Base-by-base conservation (phyloP, 2,329 filamentous ascomycete genomes). In the Colletotrichum limetticola region DNA sequence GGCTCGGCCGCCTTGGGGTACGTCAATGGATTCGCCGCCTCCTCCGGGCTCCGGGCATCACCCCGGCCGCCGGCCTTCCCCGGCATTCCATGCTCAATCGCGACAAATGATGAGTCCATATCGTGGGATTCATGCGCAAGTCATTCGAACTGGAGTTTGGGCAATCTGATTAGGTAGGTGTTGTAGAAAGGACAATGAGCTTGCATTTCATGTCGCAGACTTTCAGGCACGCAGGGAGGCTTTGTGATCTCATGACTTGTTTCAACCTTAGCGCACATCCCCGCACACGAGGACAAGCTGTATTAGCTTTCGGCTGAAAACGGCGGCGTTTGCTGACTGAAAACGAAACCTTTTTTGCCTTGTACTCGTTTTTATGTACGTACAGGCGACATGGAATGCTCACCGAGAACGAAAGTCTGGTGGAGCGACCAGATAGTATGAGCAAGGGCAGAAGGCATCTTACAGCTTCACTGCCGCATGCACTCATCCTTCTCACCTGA, bases 1-100 rank as follows among this genome's bases (percentile, higher is more conserved):
- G 76, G 70, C 7, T 63, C 37, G 49, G 60, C 16, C 58, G 74
- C 76, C 49, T 79, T 79, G 6, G 79, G 78, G 72, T 78, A 81
- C 22, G 75, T 79, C 19, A 80, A 67, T 19, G 79, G 79, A 71
- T 79, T 80, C 35, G 55, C 26, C 49, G 19, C 28, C 30, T 60
- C 59, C 30, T 8, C 37, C 3, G 11, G 6, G 24, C 24, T 12
- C 22, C 22, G 58, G 14, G 19, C 22, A 9, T 53, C 3, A 4
- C n/a, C 58, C 4, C 42, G 8, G 42, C 14, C 37, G 46, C 8
- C 46, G 37, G 30, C 19, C 9, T 30, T 19, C 11, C 9, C 16
- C 0, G 53, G 16, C 26, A 19, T 28, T 0, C 62, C 71, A 32
- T 52, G 22, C 22, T 62, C 56, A 16, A 73, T 7, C 12, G 55